Conservation (phyloP, 2,329 filamentous ascomycete species). For the Fusarium sp. region DNA sequence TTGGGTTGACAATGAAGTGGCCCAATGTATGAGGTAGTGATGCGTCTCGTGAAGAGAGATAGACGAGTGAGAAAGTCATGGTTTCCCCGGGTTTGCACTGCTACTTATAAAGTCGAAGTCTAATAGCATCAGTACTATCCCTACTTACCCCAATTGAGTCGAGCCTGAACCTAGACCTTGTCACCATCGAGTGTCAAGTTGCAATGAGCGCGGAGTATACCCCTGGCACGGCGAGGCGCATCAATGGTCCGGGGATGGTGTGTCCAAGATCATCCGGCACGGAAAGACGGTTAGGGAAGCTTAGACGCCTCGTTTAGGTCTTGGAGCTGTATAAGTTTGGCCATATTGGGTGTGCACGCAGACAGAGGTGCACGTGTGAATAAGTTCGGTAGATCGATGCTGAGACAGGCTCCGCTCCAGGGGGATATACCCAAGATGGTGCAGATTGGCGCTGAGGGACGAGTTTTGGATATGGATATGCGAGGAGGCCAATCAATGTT, state of each 20-base stretch:
- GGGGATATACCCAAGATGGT: constrained; percentile 12
- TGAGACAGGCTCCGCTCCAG: constrained; percentile 9
- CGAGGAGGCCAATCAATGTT: constrained; percentile 12
- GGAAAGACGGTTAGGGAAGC: constrained; percentile 41
- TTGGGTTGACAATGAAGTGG: constrained; percentile 11
- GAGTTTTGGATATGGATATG: not conserved
- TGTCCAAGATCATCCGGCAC: constrained; percentile 38
- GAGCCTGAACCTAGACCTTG: constrained; percentile 18
- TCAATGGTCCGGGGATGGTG: constrained; percentile 35
- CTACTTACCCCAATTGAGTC: not conserved
- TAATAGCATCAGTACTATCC: not conserved
- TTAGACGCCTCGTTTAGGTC: constrained; percentile 10
- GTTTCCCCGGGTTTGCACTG: constrained; percentile 27
- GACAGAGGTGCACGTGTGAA: constrained; percentile 13
- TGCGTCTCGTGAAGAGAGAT: constrained; percentile 35
- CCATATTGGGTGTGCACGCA: constrained; percentile 9
- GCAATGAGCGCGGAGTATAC: constrained; percentile 18
- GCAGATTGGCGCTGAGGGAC: not conserved
- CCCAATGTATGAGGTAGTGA: constrained; percentile 8
- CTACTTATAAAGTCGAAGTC: constrained; percentile 43
- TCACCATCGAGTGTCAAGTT: constrained; percentile 15
- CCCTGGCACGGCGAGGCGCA: constrained; percentile 36
- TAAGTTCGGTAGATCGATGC: constrained; percentile 37
- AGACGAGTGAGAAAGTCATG: constrained; percentile 20
- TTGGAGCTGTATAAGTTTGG: constrained; percentile 4